These are phyloP conservation scores for Aspergillus amoenus DNA, from an alignment of 2,329 filamentous ascomycete species.

Conservation along the genomic window DNA sequence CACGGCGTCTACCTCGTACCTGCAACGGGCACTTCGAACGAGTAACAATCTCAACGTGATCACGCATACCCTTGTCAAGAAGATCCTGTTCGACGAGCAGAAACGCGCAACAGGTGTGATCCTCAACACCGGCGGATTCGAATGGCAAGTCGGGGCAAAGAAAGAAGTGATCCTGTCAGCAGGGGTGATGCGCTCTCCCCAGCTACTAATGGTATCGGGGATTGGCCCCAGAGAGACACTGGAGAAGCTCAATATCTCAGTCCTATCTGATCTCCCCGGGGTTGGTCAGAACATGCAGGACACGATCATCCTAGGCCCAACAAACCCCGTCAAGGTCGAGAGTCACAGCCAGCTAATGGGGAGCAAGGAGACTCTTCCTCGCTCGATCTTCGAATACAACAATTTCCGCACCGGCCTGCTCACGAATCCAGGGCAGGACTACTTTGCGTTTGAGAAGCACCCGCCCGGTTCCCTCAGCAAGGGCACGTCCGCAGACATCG, in stretches of 20 bases:
- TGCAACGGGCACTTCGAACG: background rate
- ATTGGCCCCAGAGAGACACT: conserved; percentile 41
- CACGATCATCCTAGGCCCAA: conserved; percentile 31
- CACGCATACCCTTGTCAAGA: background rate
- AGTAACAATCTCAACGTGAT: background rate
- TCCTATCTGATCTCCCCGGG: conserved; percentile 29
- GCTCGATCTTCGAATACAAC: conserved; percentile 18
- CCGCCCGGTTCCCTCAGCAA: conserved; percentile 18
- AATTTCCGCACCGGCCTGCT: conserved; percentile 24
- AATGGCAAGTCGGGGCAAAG: background rate
- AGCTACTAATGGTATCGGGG: conserved; percentile 55
- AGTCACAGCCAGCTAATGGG: conserved; percentile 19
- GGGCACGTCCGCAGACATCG: conserved; percentile 20
- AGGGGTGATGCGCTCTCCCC: conserved; percentile 55
- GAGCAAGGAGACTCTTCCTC: conserved; percentile 10
- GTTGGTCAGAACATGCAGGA: conserved; percentile 42
- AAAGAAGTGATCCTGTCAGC: conserved; percentile 52
- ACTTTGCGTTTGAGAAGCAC: conserved; percentile 35
- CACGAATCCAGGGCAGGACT: conserved; percentile 29
- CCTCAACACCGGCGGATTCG: background rate
- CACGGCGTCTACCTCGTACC: background rate
- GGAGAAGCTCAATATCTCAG: conserved; percentile 24
- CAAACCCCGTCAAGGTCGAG: conserved; percentile 27
- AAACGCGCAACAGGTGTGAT: background rate
- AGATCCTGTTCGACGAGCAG: background rate